These are phyloP conservation scores for Lipomyces orientalis DNA, from an alignment of 805 yeast species.

Conservation along the genomic window DNA sequence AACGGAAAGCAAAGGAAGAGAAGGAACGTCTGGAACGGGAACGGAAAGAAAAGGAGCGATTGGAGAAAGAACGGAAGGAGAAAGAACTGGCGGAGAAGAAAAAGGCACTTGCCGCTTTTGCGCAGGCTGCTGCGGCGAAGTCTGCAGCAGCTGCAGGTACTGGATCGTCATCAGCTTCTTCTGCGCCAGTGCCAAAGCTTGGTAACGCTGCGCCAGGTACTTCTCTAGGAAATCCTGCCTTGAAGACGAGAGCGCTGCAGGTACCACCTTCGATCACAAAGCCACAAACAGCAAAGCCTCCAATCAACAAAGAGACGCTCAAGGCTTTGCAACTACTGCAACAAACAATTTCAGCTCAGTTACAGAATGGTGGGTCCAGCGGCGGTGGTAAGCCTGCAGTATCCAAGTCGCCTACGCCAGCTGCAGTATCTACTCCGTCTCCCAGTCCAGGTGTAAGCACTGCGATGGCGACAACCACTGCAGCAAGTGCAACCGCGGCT, in stretches of 20 bases:
- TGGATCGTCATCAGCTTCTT: conserved; percentile 5
- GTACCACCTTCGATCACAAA: conserved; percentile 28
- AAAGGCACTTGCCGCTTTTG: conserved; percentile 28
- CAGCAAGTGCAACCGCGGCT: conserved; percentile 2
- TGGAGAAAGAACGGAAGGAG: conserved; percentile 33
- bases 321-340: conserved; percentile 82
- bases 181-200: conserved; percentile 1
- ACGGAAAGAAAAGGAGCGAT: conserved; percentile 31
- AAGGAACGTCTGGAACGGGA: conserved; percentile 39
- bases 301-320: conserved; percentile 58
- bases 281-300: conserved; percentile 23
- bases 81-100: conserved; percentile 39
- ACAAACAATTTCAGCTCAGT: conserved; percentile 79
- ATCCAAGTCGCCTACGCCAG: conserved; percentile 9
- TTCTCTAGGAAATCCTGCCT: conserved; percentile 12
- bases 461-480: neutral
- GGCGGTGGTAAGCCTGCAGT: conserved; percentile 14
- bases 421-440: neutral
- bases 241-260: neutral
- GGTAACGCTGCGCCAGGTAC: conserved; percentile 3
- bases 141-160: conserved; percentile 18
- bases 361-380: conserved; percentile 56
- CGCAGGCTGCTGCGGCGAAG: conserved; percentile 32
- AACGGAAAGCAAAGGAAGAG: conserved; percentile 50
- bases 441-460: conserved; percentile 7